Conservation (phyloP, 306 rosid genomes). For the Cicer pinnatifidum region DNA sequence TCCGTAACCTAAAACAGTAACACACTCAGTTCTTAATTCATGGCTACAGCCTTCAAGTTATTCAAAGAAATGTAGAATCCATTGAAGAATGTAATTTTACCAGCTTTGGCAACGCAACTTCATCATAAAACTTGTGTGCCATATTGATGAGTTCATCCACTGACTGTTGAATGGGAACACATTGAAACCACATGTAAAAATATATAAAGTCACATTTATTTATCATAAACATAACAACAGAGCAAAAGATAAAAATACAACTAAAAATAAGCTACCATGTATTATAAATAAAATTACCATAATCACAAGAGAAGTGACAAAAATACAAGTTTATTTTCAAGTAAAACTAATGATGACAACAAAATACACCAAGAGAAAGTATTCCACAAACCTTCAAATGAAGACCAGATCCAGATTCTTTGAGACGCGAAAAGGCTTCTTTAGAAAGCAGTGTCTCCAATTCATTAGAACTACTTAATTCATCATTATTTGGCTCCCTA, state of each 20-base stretch:
- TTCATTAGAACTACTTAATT: slow-evolving; percentile 48
- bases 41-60: slow-evolving; percentile 28
- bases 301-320: slow-evolving; percentile 5
- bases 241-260: background rate
- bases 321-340: background rate
- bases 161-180: slow-evolving; percentile 63
- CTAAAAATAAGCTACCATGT: background rate
- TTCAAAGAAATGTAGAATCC: slow-evolving; percentile 15
- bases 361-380: slow-evolving; percentile 8
- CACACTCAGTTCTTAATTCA: slow-evolving; percentile 44
- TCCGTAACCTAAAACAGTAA: slow-evolving; percentile 71
- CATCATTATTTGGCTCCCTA: slow-evolving; percentile 52
- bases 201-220: background rate
- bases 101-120: slow-evolving; percentile 93
- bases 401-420: slow-evolving; percentile 82
- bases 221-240: background rate
- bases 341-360: slow-evolving; percentile 13
- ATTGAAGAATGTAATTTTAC: slow-evolving; percentile 50
- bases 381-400: slow-evolving; percentile 73
- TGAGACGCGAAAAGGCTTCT: slow-evolving; percentile 69
- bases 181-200: slow-evolving; percentile 36
- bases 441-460: slow-evolving; percentile 67
- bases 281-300: background rate
- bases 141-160: slow-evolving; percentile 70
- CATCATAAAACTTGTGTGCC: slow-evolving; percentile 84